A percentile compares a stretch with the other conserved stretches of the same genome.
phyloP scores from a whole-genome alignment of 2,329 filamentous ascomycete genomes.

The Fonsecaea nubica region DNA sequence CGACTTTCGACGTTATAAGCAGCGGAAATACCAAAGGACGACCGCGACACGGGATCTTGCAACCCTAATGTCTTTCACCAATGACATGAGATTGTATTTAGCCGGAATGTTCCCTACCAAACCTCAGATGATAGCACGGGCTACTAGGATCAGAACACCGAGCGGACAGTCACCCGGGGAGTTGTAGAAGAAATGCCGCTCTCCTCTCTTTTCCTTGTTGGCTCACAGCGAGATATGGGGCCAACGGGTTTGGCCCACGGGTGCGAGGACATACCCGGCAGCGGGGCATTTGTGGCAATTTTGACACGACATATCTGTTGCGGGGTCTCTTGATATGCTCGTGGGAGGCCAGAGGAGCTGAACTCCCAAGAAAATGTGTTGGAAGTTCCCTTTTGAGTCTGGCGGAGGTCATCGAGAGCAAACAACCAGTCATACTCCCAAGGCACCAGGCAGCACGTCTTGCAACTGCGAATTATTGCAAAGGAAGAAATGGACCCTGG shows the following conservation, averaged over 20 bases:
- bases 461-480: neutral
- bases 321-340: neutral
- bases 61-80: neutral
- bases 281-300: neutral
- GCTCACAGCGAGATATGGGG: neutral
- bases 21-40: neutral
- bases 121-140: neutral
- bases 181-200: neutral
- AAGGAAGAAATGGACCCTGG: neutral
- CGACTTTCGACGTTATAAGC: neutral
- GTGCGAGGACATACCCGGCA: neutral
- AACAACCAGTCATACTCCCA: neutral
- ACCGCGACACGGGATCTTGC: neutral
- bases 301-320: neutral
- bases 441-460: neutral
- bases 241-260: neutral
- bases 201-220: neutral
- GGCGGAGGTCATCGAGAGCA: neutral
- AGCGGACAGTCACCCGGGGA: conserved; percentile 13
- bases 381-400: neutral
- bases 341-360: neutral
- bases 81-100: conserved; percentile 11
- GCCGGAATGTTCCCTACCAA: conserved; percentile 16
- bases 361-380: neutral
- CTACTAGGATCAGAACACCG: conserved; percentile 8